Evolutionary conservation across 2,329 filamentous ascomycete species (phyloP), one percentile per base, ranked within the genome.

Genomic region (Bipolaris zeicola): DNA sequence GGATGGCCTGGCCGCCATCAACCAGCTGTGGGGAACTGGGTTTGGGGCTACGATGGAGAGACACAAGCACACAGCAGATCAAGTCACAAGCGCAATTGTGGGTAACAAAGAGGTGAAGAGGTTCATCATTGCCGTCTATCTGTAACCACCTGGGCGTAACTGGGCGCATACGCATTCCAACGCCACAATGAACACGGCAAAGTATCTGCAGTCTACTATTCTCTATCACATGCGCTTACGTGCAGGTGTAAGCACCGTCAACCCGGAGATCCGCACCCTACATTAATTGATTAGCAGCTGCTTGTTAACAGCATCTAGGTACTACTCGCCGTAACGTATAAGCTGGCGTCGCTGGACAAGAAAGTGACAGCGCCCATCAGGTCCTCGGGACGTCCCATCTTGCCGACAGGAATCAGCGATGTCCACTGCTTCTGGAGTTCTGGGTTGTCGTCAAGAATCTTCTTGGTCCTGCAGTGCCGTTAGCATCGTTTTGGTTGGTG

Each of bases 281-380:
- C 11, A 26, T 26, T 6, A 10, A 6, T 18, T 36, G 14, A 55
- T 73, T 46, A 72, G 80, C 79, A 24, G 7, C 18, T 20, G 36
- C 42, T 36, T 38, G 41, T 5, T 31, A 11, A 20, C 14, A 13
- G 39, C 14, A 38, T 22, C 4, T 22, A 14, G 20, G 14, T 4
- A 43, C 13, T 8, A 60, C 60, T 57, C 59, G 72, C 71, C 16
- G 73, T 78, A 11, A 78, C 75, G 47, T 78, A 78, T 54, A 64
- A 58, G 61, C 74, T 76, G 2, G 92, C 91, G 69, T 95, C 91
- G 57, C 89, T 93, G 38, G 92, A 85, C 55, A 96, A 80, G 81
- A 94, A 96, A 14, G 91, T 89, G 26, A 96, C 92, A 5, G 93
- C 91, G 2, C 94, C 94, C 90, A 96, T 96, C 55, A 98, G 83